Base-by-base conservation (phyloP, 2,329 filamentous ascomycete genomes). In the Fusarium sp. region DNA sequence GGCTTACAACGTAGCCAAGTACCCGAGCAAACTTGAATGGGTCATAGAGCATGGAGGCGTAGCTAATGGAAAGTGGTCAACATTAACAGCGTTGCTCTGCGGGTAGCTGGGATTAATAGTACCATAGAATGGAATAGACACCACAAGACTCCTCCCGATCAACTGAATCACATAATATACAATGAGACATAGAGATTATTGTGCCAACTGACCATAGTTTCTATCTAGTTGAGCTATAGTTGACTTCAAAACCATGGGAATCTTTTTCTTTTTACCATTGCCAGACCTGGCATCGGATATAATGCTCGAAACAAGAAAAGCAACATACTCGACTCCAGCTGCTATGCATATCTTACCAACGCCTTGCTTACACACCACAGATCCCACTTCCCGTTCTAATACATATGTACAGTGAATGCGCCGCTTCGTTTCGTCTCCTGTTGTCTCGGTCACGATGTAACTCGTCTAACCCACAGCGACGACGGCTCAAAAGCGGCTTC, bases 401-500 rank as follows among this genome's bases (percentile, higher is more conserved):
- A 57, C 33, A 66, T 52, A 57, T 35, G 50, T 69, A 61, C 47
- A 69, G 17, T 56, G 35, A 69, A 27, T 56, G 32, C 54, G 43
- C 40, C 32, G 45, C 56, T 63, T 32, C 14, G 37, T 25, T 40
- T 40, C 37, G 17, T 40, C 17, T 20, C 27, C 10, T 17, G 62
- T 12, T 17, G 62, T 14, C 33, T 40, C 43, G 22, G 38, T 88
- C 81, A 92, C 70, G 87, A 89, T 22, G 93, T 95, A 70, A 95
- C 92, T 72, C 94, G 88, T 78, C 92, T 89, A 59, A 97, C 93
- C 94, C 94, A 97, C 11, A 97, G 83, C 33, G 89, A 89, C 0
- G 91, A 92, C 12, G 90, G 90, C 78, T 94, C 91, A 77, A 87
- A 92, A 37, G 87, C 86, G 3, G 87, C 87, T 62, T 92, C 88